Conservation (phyloP, 2,329 filamentous ascomycete genomes). For the Pseudogymnoascus sp. region DNA sequence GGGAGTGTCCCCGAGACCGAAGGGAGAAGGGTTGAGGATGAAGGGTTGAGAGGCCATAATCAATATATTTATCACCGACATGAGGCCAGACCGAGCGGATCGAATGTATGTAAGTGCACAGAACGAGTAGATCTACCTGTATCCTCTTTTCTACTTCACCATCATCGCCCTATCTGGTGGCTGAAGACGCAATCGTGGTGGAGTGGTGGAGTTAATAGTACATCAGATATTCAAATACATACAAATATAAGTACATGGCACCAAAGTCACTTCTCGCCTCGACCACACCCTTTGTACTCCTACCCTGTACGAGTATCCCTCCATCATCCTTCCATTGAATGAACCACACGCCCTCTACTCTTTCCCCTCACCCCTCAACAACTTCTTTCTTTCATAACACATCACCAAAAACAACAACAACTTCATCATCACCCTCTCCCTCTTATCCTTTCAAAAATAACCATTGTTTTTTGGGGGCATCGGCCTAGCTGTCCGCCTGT, state of each 20-base stretch:
- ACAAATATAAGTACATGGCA: neutral
- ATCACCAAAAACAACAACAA: neutral
- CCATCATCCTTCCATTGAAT: constrained; percentile 5
- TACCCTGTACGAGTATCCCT: neutral
- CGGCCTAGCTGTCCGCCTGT: neutral
- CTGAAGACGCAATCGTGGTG: constrained; percentile 2
- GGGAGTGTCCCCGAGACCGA: neutral
- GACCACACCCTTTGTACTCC: neutral
- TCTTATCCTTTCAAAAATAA: neutral
- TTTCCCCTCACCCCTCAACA: constrained; percentile 7
- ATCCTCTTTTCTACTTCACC: neutral
- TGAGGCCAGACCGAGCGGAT: neutral
- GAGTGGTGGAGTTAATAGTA: neutral
- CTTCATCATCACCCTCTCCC: neutral
- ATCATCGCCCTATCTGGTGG: neutral
- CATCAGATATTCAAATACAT: neutral
- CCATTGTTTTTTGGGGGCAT: neutral
- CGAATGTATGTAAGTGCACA: neutral
- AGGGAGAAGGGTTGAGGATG: neutral
- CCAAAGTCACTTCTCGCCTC: constrained; percentile 4
- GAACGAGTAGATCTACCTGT: neutral
- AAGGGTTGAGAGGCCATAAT: neutral
- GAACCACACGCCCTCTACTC: neutral
- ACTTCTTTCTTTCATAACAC: neutral
- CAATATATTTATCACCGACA: neutral